Percentiles rank a stretch among this genome's conserved stretches.
These are phyloP conservation scores for Agrostemma githago DNA, from an alignment of 148 eudicot genomes.

Conservation along the genomic window DNA sequence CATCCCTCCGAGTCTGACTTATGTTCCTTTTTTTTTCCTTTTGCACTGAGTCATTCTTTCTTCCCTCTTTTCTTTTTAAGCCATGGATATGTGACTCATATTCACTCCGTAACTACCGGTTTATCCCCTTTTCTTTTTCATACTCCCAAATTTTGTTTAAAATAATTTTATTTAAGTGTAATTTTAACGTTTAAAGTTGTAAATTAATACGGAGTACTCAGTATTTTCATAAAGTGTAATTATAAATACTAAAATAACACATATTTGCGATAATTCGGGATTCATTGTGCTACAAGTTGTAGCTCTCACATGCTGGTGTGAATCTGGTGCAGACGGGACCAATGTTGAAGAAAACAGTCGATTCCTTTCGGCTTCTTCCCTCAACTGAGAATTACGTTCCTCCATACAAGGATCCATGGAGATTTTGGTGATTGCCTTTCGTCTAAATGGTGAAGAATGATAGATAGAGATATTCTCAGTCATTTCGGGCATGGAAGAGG, in stretches of 20 bases:
- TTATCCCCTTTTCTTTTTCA: too few relatives aligned
- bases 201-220: too few relatives aligned
- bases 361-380: conserved; percentile 77
- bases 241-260: background rate
- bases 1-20: too few relatives aligned
- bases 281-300: background rate
- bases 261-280: background rate
- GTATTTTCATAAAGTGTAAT: background rate
- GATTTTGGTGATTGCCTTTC: conserved; percentile 71
- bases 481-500: background rate
- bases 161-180: too few relatives aligned
- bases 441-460: background rate
- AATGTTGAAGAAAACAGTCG: conserved; percentile 50
- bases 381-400: conserved; percentile 73
- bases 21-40: too few relatives aligned
- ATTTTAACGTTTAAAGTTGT: too few relatives aligned
- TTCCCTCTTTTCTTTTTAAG: too few relatives aligned
- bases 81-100: too few relatives aligned
- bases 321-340: conserved; percentile 72
- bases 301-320: background rate
- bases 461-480: conserved; percentile 1
- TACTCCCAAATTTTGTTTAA: too few relatives aligned
- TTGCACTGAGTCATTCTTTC: too few relatives aligned
- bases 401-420: conserved; percentile 79
- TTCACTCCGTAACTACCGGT: too few relatives aligned